Evolutionary conservation across 1,284 basidiomycete species (phyloP), one percentile per base, ranked within the genome.

Genomic region (Ganoderma leucocontextum): DNA sequence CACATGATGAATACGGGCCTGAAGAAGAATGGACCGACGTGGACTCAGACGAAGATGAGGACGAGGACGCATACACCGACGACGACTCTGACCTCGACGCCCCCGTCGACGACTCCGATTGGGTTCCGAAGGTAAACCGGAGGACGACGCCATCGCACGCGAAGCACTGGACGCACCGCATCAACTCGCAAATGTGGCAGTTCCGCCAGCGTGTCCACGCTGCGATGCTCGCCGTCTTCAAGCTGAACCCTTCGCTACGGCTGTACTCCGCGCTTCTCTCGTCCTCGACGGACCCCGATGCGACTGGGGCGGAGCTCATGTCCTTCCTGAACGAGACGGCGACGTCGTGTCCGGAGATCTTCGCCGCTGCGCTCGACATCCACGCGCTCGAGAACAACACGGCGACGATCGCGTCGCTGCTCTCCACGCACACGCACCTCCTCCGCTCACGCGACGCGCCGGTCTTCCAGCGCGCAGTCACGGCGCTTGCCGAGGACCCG

Each of bases 291-390:
- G 77, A 84, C 55, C 66, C 75, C 4, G 64, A 72, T 0, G 68
- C 70, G 4, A 75, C 81, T 6, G 75, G 81, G 35, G 68, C 71
- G 0, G 72, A 82, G 29, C 78, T 89, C 0, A 74, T 82, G n/a
- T 65, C 77, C 0, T 77, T 82, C 36, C 73, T 87, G 0, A 66
- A 76, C 58, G 73, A 79, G 0, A 79, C 84, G 25, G 87, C 87
- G 0, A 81, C 83, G 15, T 78, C 79, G 66, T 85, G 83, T 5
- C 80, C 87, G 0, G 86, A 89, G 22, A 85, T 84, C 13, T 80
- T 88, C 36, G 82, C 81, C 0, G 85, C 85, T 0, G 85, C 89
- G 0, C 80, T 91, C 13, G 83, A 84, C 4, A 87, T 91, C 66
- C 78, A 85, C 73, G 75, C 83, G 1, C 57, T 75, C 5, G 80